These are phyloP conservation scores for Symmetrospora coprosmae DNA, from an alignment of 768 basidiomycete species.

Conservation along the genomic window DNA sequence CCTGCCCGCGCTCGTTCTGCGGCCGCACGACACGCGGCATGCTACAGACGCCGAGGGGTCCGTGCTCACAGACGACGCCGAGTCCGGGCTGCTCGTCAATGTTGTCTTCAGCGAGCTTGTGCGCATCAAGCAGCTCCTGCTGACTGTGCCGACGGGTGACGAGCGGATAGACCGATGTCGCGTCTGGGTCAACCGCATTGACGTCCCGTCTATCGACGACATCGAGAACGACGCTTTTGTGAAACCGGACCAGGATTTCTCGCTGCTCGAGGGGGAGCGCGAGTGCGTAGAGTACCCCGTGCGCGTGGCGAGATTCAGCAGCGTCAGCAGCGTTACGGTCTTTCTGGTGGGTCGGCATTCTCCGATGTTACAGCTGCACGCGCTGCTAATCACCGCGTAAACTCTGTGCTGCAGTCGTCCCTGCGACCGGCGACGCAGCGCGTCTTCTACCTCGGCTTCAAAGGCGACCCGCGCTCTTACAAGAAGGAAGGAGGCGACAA, in stretches of 20 bases:
- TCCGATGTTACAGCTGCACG: not conserved
- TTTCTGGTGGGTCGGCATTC: constrained; percentile 28
- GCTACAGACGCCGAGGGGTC: constrained; percentile 26
- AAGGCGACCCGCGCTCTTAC: constrained; percentile 26
- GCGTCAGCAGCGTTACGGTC: constrained; percentile 25
- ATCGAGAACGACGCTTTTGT: constrained; percentile 18
- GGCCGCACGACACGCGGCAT: constrained; percentile 29
- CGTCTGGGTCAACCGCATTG: constrained; percentile 29
- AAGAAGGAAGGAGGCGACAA: constrained; percentile 28
- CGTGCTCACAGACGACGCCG: constrained; percentile 27
- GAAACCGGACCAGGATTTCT: constrained; percentile 28
- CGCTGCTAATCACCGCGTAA: not conserved
- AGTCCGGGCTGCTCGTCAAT: constrained; percentile 29
- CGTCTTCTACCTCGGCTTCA: constrained; percentile 31
- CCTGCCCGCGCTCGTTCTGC: constrained; percentile 15
- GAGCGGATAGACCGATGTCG: not conserved
- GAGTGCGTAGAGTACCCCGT: constrained; percentile 31
- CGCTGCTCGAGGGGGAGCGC: constrained; percentile 25
- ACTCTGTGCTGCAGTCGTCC: constrained; percentile 8
- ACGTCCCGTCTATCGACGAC: constrained; percentile 22
- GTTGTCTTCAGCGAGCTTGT: constrained; percentile 24
- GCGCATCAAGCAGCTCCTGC: constrained; percentile 27
- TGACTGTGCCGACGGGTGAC: not conserved
- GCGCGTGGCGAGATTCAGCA: constrained; percentile 28
- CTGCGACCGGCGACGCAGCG: not conserved